Conservation (phyloP, 2,329 filamentous ascomycete species). For the Scytalidium sp. region DNA sequence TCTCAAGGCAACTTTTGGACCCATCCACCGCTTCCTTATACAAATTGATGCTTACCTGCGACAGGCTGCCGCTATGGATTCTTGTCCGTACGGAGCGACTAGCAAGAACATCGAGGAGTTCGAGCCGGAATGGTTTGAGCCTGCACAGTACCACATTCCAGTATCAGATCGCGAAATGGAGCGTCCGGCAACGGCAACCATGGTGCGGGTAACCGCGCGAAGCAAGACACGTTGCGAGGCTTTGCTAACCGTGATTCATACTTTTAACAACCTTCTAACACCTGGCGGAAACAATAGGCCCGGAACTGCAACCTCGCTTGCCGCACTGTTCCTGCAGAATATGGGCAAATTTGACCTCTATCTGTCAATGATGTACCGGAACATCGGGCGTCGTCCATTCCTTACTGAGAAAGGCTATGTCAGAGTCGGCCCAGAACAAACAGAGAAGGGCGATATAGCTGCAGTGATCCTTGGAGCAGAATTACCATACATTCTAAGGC, state of each 20-base stretch:
- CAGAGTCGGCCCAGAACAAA: constrained; percentile 10
- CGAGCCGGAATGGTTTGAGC: not conserved
- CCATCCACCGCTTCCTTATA: too few relatives aligned
- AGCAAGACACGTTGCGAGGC: not conserved
- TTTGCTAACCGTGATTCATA: not conserved
- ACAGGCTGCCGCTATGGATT: not conserved
- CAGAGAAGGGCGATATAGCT: constrained; percentile 8
- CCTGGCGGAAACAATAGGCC: too few relatives aligned
- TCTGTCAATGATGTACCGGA: constrained; percentile 5
- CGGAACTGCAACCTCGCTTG: too few relatives aligned
- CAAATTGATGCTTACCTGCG: not conserved
- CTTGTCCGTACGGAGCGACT: not conserved
- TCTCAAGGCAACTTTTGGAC: too few relatives aligned
- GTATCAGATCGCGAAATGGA: not conserved
- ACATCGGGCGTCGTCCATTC: constrained; percentile 9
- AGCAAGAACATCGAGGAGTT: not conserved
- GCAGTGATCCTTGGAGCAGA: constrained; percentile 8
- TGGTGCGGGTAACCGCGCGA: not conserved
- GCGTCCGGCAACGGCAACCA: not conserved
- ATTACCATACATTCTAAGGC: constrained; percentile 9
- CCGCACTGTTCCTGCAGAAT: constrained; percentile 5
- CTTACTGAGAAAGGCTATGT: constrained; percentile 1
- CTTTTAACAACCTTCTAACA: too few relatives aligned
- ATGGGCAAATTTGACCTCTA: constrained; percentile 9
- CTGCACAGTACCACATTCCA: too few relatives aligned